These are phyloP conservation scores for Globisporangium rhizosaccharum DNA, from an alignment of 352 stramenopile genomes.

Conservation along the genomic window DNA sequence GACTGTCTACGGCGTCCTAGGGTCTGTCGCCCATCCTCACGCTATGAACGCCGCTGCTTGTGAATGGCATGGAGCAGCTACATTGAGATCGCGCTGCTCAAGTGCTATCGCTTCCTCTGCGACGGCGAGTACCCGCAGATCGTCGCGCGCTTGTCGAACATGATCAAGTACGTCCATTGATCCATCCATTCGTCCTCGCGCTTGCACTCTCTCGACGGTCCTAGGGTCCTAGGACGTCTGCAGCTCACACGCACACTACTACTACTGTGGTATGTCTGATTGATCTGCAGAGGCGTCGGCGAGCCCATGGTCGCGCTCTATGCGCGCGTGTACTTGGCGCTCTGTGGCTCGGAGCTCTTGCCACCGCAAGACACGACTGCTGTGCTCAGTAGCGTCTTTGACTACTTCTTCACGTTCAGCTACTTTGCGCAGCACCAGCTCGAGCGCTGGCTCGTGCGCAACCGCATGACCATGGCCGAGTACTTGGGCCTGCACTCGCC, in stretches of 20 bases:
- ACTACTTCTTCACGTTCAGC: conserved; percentile 87
- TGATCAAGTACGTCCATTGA: conserved; percentile 67
- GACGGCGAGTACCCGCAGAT: conserved; percentile 88
- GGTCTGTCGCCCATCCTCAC: neutral
- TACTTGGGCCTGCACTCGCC: conserved; percentile 81
- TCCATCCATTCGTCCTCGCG: neutral
- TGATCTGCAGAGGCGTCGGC: conserved; percentile 58
- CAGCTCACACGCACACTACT: neutral
- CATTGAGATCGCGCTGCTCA: conserved; percentile 85
- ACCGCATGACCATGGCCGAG: conserved; percentile 51
- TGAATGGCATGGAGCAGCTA: conserved; percentile 29
- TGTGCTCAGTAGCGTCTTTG: conserved; percentile 75
- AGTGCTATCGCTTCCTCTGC: conserved; percentile 88
- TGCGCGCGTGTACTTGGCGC: conserved; percentile 75
- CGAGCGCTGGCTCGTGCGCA: conserved; percentile 34
- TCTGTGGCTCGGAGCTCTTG: conserved; percentile 61
- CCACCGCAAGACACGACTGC: conserved; percentile 30
- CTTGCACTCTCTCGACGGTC: too few species aligned
- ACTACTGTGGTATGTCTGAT: neutral
- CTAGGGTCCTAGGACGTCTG: too few species aligned
- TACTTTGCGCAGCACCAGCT: conserved; percentile 59
- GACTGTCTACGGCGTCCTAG: neutral
- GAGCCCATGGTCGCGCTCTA: conserved; percentile 88
- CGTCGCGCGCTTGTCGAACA: conserved; percentile 71
- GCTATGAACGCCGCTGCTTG: neutral